Conservation (phyloP, 306 rosid species). For the Rosa multiflora region DNA sequence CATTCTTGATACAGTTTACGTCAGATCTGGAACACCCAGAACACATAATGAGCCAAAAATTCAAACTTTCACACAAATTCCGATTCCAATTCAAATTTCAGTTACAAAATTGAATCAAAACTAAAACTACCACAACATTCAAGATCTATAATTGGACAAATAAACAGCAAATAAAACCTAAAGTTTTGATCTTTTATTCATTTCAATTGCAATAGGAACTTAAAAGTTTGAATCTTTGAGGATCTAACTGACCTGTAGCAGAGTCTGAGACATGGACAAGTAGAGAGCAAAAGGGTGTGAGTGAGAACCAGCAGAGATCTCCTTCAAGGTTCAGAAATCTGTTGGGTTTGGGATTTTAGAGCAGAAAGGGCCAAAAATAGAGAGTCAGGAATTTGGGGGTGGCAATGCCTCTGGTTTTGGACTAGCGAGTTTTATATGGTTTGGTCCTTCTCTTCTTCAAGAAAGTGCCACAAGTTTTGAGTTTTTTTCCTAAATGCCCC, state of each 20-base stretch:
- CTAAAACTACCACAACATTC: background rate
- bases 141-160: constrained; percentile 14
- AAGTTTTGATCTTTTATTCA: background rate
- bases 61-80: constrained; percentile 7
- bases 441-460: background rate
- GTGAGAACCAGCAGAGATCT: constrained; percentile 15
- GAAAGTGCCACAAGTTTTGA: constrained; percentile 17
- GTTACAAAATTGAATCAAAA: constrained; percentile 13
- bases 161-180: background rate
- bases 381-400: constrained; percentile 2
- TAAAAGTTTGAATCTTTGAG: background rate
- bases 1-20: constrained; percentile 43
- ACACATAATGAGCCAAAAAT: constrained; percentile 25
- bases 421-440: constrained; percentile 22
- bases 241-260: constrained; percentile 42
- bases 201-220: background rate
- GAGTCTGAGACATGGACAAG: constrained; percentile 10
- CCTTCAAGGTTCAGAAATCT: constrained; percentile 27
- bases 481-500: constrained; percentile 3
- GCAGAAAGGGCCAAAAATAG: background rate
- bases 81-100: constrained; percentile 23
- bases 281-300: background rate
- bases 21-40: constrained; percentile 75
- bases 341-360: constrained; percentile 8
- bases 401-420: constrained; percentile 11